Conservation (phyloP, 768 basidiomycete genomes). For the Naganishia onofrii region DNA sequence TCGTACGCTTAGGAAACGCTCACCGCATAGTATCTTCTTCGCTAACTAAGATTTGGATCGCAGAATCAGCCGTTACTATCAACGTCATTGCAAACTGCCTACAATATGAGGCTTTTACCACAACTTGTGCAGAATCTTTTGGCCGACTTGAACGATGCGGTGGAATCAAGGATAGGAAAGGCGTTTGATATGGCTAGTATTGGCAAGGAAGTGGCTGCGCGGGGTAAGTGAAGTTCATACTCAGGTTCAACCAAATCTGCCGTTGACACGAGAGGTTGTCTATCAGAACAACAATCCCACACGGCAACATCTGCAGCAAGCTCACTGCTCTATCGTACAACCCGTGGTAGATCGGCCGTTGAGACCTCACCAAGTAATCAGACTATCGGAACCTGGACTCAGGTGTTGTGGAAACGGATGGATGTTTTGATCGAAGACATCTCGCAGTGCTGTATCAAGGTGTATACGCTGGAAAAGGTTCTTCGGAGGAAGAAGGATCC, state of each 20-base stretch:
- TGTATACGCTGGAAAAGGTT: conserved; percentile 93
- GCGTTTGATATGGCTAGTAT: conserved; percentile 85
- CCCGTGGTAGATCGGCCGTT: neutral
- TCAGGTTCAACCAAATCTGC: neutral
- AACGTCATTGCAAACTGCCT: conserved; percentile 90
- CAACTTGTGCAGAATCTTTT: conserved; percentile 76
- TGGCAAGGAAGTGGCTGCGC: conserved; percentile 76
- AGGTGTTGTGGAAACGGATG: conserved; percentile 74
- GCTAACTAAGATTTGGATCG: neutral
- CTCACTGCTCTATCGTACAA: conserved; percentile 57
- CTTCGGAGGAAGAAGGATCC: conserved; percentile 82
- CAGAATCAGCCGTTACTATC: conserved; percentile 89
- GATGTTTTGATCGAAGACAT: conserved; percentile 83
- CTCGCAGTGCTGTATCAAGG: conserved; percentile 87
- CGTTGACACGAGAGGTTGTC: conserved; percentile 23
- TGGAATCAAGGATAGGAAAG: conserved; percentile 72
- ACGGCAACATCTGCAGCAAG: conserved; percentile 43
- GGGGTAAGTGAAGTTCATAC: conserved; percentile 60
- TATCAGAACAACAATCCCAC: conserved; percentile 29
- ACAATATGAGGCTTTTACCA: conserved; percentile 82
- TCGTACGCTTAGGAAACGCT: conserved; percentile 58
- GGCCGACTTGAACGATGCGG: conserved; percentile 73
- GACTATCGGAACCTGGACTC: conserved; percentile 80
- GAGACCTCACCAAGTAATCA: conserved; percentile 80
- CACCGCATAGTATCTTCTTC: neutral